Conservation (phyloP, 2,329 filamentous ascomycete genomes). For the Colletotrichum scovillei region DNA sequence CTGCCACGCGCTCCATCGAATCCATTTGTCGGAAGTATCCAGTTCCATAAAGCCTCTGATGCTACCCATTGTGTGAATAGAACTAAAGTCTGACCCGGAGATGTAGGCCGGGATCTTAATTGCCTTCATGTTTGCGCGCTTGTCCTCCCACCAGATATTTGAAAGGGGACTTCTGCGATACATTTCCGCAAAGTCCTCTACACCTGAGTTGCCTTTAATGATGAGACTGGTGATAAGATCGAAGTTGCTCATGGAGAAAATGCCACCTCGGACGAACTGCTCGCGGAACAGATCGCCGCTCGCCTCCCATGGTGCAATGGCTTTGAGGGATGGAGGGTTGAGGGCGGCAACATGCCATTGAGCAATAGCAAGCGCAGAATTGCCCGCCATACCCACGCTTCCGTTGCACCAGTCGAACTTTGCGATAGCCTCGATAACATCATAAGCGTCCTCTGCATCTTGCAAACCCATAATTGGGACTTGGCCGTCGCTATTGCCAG, state of each 20-base stretch:
- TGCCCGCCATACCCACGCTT: conserved; percentile 46
- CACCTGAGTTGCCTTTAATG: conserved; percentile 44
- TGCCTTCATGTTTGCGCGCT: conserved; percentile 48
- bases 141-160: conserved; percentile 52
- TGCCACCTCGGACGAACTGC: conserved; percentile 55
- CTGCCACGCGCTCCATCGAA: conserved; percentile 50
- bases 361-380: conserved; percentile 42
- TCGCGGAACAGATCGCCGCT: conserved; percentile 59
- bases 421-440: conserved; percentile 43
- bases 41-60: conserved; percentile 46
- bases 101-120: conserved; percentile 50
- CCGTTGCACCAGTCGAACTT: conserved; percentile 46
- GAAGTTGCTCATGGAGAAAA: conserved; percentile 52
- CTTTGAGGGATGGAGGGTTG: conserved; percentile 38
- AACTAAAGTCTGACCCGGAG: conserved; percentile 43
- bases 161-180: conserved; percentile 46
- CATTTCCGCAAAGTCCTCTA: conserved; percentile 57
- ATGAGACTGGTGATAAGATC: conserved; percentile 53
- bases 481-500: conserved; percentile 41
- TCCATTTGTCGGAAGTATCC: conserved; percentile 51
- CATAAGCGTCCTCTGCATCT: conserved; percentile 43
- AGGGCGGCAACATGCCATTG: conserved; percentile 40
- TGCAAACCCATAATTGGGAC: conserved; percentile 43
- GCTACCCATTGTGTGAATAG: conserved; percentile 40
- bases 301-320: conserved; percentile 54